phyloP scores from a whole-genome alignment of 2,329 filamentous ascomycete species.

The Pseudogymnoascus sp. region DNA sequence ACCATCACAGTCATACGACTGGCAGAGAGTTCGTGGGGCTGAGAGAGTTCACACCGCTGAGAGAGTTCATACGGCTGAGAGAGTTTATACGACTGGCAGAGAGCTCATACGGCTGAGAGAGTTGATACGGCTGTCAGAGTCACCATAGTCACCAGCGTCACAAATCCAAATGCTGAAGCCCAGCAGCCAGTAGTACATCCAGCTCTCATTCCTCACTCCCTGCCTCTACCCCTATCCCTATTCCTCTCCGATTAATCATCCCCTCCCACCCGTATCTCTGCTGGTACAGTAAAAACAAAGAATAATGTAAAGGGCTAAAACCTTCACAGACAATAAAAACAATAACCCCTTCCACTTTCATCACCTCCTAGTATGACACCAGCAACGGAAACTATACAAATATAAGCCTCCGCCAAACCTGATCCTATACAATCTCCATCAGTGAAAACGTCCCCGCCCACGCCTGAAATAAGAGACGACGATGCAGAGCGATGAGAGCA shows the following conservation, averaged over 20 bases:
- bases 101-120: too few species aligned
- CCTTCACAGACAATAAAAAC: conserved; percentile 3
- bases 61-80: not conserved
- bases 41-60: not conserved
- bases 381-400: conserved; percentile 7
- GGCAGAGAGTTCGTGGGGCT: too few species aligned
- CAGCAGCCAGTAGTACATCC: not conserved
- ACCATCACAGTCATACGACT: not conserved
- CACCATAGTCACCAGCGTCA: not conserved
- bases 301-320: conserved; percentile 7
- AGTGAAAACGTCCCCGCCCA: not conserved
- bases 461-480: conserved; percentile 2
- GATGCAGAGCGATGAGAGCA: not conserved
- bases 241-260: not conserved
- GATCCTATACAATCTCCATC: conserved; percentile 3
- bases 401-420: conserved; percentile 5
- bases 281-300: not conserved
- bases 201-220: not conserved
- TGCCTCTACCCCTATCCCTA: not conserved
- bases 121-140: not conserved
- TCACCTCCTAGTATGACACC: not conserved
- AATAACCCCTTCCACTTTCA: not conserved
- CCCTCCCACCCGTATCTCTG: not conserved
- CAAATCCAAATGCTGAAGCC: not conserved
- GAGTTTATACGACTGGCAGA: not conserved